phyloP scores from a whole-genome alignment of 2,329 filamentous ascomycete genomes.

The Ophiostoma ulmi region DNA sequence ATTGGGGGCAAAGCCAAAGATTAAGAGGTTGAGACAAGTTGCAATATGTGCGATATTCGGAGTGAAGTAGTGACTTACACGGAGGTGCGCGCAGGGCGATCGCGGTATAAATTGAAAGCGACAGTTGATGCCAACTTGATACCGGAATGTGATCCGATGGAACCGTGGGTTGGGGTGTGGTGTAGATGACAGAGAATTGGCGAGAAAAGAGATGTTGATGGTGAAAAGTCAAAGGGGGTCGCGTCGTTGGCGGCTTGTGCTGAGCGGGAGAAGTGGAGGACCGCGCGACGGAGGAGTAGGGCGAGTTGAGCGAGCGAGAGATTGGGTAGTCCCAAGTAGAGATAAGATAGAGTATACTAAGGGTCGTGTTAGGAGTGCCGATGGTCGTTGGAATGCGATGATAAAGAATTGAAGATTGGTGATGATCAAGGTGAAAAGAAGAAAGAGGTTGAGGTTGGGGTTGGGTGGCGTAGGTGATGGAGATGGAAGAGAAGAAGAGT shows the following conservation, averaged over 20 bases:
- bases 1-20: not conserved
- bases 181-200: constrained; percentile 10
- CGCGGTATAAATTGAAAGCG: constrained; percentile 17
- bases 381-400: not conserved
- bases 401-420: not conserved
- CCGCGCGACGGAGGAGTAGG: constrained; percentile 15
- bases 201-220: not conserved
- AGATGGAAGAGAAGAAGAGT: not conserved
- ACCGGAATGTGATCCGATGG: not conserved
- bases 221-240: not conserved
- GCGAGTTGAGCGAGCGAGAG: not conserved
- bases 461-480: not conserved
- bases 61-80: constrained; percentile 21
- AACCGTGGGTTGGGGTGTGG: not conserved
- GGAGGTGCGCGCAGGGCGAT: constrained; percentile 17
- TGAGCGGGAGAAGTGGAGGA: constrained; percentile 22
- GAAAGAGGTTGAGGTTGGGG: not conserved
- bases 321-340: not conserved
- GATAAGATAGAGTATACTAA: not conserved
- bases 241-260: constrained; percentile 22
- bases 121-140: not conserved
- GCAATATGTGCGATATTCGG: constrained; percentile 1
- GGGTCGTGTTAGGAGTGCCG: not conserved
- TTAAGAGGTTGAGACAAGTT: not conserved
- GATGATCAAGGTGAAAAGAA: not conserved